Evolutionary conservation across 345 rosid species (phyloP), one percentile per base, ranked within the genome.

Genomic region (Murraya paniculata): DNA sequence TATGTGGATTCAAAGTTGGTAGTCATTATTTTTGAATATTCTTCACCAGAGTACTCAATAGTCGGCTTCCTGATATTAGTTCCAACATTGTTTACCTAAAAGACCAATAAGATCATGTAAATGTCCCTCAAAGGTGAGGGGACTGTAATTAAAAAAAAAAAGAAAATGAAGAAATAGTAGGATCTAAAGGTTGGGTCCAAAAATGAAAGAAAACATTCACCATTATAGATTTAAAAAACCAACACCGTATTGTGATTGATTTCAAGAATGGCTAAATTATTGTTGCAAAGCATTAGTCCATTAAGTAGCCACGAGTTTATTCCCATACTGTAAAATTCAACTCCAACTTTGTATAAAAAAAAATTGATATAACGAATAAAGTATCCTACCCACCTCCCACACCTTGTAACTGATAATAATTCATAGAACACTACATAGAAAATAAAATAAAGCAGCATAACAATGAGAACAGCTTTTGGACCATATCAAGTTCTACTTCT

Each of bases 21-120:
- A 9, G 88, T 41, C 82, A 94, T 89, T 78, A 96, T 53, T 76
- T 80, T 91, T 2, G 86, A 74, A 77, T 59, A 87, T 3, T 92
- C 95, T 82, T 93, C 99, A 6, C 82, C 81, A 35, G 93, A 58
- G 82, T 89, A 94, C 65, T 91, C 98, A 1, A 81, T 77, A 3
- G 97, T 89, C 56, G 95, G 94, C 88, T 90, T 96, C 88, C 97
- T 87, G 78, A 88, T 59, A 81, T 94, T 92, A 8, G 92, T 94
- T 68, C 98, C 99, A 31, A 88, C 94, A 87, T 96, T 94, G 88
- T 94, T 94, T 35, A 96, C 80, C 99, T 95, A 75, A 28, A 50
- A 58, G 72, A 79, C 19, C 59, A 79, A 75, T 60, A 77, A 74
- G 66, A 76, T 6, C 77, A 73, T 22, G 35, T 2, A 16, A 30